Percentiles rank a stretch among this genome's conserved stretches.
These are phyloP conservation scores for Globisporangium orthogonon DNA, from an alignment of 352 stramenopile genomes.

Conservation along the genomic window DNA sequence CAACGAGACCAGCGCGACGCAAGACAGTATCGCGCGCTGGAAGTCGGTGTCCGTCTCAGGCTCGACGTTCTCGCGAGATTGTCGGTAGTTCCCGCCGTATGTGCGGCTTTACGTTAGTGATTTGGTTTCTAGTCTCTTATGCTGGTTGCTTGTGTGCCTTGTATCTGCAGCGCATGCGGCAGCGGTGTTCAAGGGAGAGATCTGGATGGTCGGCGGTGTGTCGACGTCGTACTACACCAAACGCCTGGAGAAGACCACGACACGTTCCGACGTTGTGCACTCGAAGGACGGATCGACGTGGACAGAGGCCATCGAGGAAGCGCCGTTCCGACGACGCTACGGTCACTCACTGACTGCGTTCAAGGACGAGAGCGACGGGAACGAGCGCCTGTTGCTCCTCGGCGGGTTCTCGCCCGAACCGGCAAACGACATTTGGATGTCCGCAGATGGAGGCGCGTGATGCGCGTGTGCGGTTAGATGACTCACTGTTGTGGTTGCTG, in stretches of 20 bases:
- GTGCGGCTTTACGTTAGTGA: background rate
- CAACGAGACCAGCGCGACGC: slow-evolving; percentile 38
- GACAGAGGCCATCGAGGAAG: slow-evolving; percentile 63
- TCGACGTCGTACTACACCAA: slow-evolving; percentile 76
- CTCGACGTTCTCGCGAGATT: slow-evolving; percentile 65
- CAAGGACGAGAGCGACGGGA: slow-evolving; percentile 32
- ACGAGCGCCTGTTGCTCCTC: slow-evolving; percentile 53
- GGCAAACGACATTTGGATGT: slow-evolving; percentile 69
- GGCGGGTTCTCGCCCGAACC: slow-evolving; percentile 72
- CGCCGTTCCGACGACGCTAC: slow-evolving; percentile 63
- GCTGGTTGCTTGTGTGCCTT: background rate
- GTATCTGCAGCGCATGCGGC: slow-evolving; percentile 47
- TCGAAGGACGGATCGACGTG: slow-evolving; percentile 53
- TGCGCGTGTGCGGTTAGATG: background rate
- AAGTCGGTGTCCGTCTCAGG: slow-evolving; percentile 24
- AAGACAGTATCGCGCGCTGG: slow-evolving; percentile 44
- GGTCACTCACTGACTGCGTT: slow-evolving; percentile 70
- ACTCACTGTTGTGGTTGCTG: background rate
- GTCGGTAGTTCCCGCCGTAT: slow-evolving; percentile 12
- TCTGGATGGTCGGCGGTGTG: slow-evolving; percentile 71
- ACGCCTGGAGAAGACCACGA: slow-evolving; percentile 57
- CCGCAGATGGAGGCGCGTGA: slow-evolving; percentile 48
- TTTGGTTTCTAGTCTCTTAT: background rate
- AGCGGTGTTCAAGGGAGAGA: slow-evolving; percentile 42
- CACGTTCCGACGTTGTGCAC: slow-evolving; percentile 56